Percentiles rank a stretch among this genome's conserved stretches.
These are phyloP conservation scores for Elongisporangium undulatum DNA, from an alignment of 352 stramenopile genomes.

Conservation along the genomic window DNA sequence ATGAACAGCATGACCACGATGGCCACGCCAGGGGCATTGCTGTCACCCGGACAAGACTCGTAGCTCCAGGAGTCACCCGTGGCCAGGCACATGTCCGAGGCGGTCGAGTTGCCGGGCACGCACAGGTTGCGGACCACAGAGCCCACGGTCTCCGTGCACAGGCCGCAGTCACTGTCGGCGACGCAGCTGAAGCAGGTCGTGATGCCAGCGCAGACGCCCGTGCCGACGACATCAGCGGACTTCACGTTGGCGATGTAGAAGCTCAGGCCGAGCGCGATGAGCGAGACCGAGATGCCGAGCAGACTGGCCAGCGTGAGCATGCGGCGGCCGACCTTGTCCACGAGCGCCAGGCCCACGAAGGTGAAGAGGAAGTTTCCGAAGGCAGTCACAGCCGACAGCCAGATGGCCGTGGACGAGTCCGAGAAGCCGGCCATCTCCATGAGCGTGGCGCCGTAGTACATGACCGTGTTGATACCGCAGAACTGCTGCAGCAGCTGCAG, in stretches of 20 bases:
- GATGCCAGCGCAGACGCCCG: constrained; percentile 25
- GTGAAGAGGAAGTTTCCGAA: constrained; percentile 73
- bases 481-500: constrained; percentile 66
- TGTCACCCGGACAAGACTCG: constrained; percentile 46
- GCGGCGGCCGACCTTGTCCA: constrained; percentile 41
- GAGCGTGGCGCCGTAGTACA: constrained; percentile 85
- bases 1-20: constrained; percentile 68
- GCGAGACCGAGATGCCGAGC: constrained; percentile 32
- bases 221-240: background rate
- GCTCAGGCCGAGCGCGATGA: constrained; percentile 27
- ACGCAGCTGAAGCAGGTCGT: constrained; percentile 70
- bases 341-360: constrained; percentile 56
- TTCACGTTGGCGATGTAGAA: constrained; percentile 9
- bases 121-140: constrained; percentile 15
- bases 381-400: constrained; percentile 66
- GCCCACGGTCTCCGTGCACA: constrained; percentile 13
- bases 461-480: constrained; percentile 86
- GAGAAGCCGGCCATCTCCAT: constrained; percentile 80
- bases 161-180: constrained; percentile 49
- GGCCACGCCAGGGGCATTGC: constrained; percentile 24
- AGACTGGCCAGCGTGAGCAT: constrained; percentile 49
- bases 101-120: constrained; percentile 15
- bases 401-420: constrained; percentile 66
- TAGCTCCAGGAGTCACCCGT: constrained; percentile 29
- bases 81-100: background rate